These are phyloP conservation scores for Cinchona pubescens DNA, from an alignment of 257 asterid species.

Conservation along the genomic window DNA sequence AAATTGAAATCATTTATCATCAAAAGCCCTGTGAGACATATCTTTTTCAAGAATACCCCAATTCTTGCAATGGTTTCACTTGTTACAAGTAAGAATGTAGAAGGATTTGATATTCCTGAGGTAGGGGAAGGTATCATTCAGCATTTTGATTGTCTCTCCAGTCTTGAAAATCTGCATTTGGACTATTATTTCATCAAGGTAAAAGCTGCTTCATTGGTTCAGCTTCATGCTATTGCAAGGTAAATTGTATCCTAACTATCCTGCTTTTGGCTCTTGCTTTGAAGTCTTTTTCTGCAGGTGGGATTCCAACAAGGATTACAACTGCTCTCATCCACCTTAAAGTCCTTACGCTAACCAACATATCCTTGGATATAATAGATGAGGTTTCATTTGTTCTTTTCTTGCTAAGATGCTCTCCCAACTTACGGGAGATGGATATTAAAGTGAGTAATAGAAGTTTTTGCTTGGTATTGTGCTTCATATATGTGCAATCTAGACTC, in stretches of 20 bases:
- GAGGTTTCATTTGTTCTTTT: slow-evolving; percentile 15
- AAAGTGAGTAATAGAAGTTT: slow-evolving; percentile 1
- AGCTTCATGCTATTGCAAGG: not conserved
- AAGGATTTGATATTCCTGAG: not conserved
- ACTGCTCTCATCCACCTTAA: slow-evolving; percentile 16
- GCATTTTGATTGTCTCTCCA: slow-evolving; percentile 1
- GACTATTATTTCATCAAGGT: slow-evolving; percentile 16
- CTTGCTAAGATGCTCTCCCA: slow-evolving; percentile 24
- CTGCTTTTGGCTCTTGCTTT: slow-evolving; percentile 3
- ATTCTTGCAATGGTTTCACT: slow-evolving; percentile 3
- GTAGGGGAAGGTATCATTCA: not conserved
- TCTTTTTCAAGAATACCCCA: slow-evolving; percentile 4
- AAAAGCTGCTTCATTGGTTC: not conserved
- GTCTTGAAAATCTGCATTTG: slow-evolving; percentile 19
- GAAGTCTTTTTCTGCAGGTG: slow-evolving; percentile 12
- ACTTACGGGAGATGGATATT: slow-evolving; percentile 12
- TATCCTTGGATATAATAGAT: slow-evolving; percentile 7
- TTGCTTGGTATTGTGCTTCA: not conserved
- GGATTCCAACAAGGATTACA: slow-evolving; percentile 7
- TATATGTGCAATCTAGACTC: not conserved
- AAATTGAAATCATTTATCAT: slow-evolving; percentile 13
- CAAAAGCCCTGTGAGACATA: not conserved
- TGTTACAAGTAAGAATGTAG: not conserved
- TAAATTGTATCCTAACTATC: not conserved
- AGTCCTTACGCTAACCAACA: slow-evolving; percentile 1